Conservation (phyloP, 345 rosid species). For the Citropsis articulata region DNA sequence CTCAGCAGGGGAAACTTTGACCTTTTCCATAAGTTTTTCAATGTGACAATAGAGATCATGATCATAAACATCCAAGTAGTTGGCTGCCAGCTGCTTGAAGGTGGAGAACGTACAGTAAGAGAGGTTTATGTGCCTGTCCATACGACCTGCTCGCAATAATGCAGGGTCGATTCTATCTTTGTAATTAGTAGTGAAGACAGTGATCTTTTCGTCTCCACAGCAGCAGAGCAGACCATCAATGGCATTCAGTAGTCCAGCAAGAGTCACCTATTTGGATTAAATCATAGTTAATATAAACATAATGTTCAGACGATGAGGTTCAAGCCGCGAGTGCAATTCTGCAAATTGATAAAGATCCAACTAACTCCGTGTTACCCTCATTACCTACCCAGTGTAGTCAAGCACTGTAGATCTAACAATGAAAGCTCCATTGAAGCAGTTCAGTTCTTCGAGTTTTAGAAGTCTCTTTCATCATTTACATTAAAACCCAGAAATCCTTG, state of each 20-base stretch:
- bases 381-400: background rate
- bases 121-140: constrained; percentile 40
- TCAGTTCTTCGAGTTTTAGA: background rate
- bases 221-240: constrained; percentile 42
- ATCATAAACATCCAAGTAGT: constrained; percentile 24
- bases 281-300: background rate
- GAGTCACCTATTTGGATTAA: constrained; percentile 23
- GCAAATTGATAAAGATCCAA: no score
- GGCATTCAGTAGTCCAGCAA: constrained; percentile 38
- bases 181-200: constrained; percentile 45
- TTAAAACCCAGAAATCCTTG: background rate
- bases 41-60: constrained; percentile 23
- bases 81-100: constrained; percentile 42
- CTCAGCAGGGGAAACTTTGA: constrained; percentile 36
- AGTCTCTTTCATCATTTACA: background rate
- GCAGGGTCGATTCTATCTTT: constrained; percentile 43
- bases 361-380: no score
- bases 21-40: constrained; percentile 27
- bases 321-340: background rate
- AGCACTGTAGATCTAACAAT: background rate
- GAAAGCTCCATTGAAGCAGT: background rate
- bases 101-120: constrained; percentile 40
- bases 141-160: constrained; percentile 40
- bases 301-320: background rate
- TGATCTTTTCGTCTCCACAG: constrained; percentile 49